Percentiles rank a stretch among this genome's conserved stretches.
Evolutionary conservation across 1,139 yeast genomes (phyloP).

Genomic region (Eremothecium cymbalariae): DNA sequence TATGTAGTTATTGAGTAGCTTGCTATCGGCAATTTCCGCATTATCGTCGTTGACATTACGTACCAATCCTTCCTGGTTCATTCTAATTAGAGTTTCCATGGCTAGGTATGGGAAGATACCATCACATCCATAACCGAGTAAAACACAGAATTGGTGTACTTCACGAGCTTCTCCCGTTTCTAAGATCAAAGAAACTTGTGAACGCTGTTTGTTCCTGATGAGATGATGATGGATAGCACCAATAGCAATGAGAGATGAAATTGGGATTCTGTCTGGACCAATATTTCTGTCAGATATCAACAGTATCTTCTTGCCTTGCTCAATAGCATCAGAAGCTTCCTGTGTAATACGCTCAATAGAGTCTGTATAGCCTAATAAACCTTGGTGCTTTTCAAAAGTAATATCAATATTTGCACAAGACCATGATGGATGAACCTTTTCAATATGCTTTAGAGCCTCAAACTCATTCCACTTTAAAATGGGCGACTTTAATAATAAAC

Average conservation of each 20-base stretch:
- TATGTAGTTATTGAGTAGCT: conserved; percentile 68
- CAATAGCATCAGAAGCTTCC: conserved; percentile 80
- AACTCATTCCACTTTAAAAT: conserved; percentile 68
- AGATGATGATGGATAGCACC: conserved; percentile 97
- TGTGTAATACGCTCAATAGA: conserved; percentile 83
- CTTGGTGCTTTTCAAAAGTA: conserved; percentile 79
- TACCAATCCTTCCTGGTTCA: conserved; percentile 74
- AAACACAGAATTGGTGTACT: conserved; percentile 90
- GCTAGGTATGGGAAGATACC: conserved; percentile 92
- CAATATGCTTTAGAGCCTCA: conserved; percentile 62
- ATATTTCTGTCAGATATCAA: conserved; percentile 67
- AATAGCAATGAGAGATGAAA: conserved; percentile 86
- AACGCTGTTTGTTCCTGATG: conserved; percentile 92
- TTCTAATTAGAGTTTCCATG: conserved; percentile 76
- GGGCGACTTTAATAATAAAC: conserved; percentile 77
- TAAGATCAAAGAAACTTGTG: conserved; percentile 82
- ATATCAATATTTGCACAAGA: conserved; percentile 73
- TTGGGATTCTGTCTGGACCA: conserved; percentile 57
- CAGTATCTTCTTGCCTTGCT: conserved; percentile 63
- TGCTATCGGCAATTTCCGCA: conserved; percentile 42
- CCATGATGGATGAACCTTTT: conserved; percentile 79
- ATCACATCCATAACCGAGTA: conserved; percentile 96
- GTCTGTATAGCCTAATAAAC: conserved; percentile 74
- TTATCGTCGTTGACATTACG: conserved; percentile 39
- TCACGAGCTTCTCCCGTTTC: conserved; percentile 98